Conservation (phyloP, 441 rosid genomes). For the Bocquillonia castaneifolia region DNA sequence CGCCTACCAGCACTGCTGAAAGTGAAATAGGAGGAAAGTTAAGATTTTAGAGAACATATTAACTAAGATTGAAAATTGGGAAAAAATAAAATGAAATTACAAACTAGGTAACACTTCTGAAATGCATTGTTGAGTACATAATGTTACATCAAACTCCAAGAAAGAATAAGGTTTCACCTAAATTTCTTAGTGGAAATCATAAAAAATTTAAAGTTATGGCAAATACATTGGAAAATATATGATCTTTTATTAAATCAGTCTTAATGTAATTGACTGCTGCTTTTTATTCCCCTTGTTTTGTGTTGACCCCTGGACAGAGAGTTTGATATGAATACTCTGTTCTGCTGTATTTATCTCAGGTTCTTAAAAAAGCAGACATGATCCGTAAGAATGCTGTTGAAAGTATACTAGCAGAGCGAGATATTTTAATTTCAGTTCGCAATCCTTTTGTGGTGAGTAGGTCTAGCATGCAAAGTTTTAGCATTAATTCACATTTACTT, state of each 20-base stretch:
- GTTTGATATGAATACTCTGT: slow-evolving; percentile 15
- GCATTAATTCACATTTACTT: slow-evolving; percentile 19
- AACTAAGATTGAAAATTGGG: background rate
- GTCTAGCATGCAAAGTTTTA: slow-evolving; percentile 36
- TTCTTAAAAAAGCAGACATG: slow-evolving; percentile 96
- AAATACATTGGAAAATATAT: background rate
- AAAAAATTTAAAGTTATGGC: background rate
- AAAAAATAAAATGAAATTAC: background rate
- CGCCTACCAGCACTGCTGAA: background rate
- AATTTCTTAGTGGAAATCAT: background rate
- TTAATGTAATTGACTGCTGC: background rate
- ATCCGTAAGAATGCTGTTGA: slow-evolving; percentile 98
- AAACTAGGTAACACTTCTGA: background rate
- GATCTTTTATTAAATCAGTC: background rate
- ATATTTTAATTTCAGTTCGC: slow-evolving; percentile 95
- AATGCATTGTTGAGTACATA: background rate
- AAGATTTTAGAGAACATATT: background rate
- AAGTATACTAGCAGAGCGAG: slow-evolving; percentile 96
- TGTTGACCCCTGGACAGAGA: background rate
- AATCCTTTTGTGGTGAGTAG: slow-evolving; percentile 99
- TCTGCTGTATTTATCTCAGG: slow-evolving; percentile 43
- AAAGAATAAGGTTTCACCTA: background rate
- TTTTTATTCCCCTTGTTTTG: background rate
- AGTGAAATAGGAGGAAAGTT: background rate
- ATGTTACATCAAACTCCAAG: background rate